These are phyloP conservation scores for Acacia acuminata DNA, from an alignment of 306 rosid genomes.

Conservation along the genomic window DNA sequence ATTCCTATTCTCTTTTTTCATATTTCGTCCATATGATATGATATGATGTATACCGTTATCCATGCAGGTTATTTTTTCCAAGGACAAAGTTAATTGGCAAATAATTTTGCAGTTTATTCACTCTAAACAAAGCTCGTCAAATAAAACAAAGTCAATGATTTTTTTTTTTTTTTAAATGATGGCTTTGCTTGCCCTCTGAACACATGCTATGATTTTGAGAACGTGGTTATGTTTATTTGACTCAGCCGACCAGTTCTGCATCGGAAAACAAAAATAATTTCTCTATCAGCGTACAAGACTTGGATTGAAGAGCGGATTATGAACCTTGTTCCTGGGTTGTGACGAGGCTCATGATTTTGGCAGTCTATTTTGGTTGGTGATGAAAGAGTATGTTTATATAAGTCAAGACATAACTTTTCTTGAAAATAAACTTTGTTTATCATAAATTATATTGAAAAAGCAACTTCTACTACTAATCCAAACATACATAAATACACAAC, in stretches of 20 bases:
- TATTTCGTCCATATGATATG: background rate
- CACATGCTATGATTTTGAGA: background rate
- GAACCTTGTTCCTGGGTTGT: constrained; percentile 30
- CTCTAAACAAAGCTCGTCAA: background rate
- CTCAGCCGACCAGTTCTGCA: background rate
- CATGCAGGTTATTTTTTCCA: background rate
- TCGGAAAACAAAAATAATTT: background rate
- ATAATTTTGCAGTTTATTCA: background rate
- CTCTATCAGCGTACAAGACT: constrained; percentile 8
- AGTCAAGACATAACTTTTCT: no score
- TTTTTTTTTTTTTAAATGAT: background rate
- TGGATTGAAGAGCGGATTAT: constrained; percentile 23
- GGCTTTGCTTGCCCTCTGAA: background rate
- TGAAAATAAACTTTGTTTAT: no score
- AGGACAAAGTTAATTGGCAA: background rate
- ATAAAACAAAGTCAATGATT: background rate
- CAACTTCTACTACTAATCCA: no score
- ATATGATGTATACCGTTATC: background rate
- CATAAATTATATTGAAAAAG: no score
- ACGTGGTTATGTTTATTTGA: background rate
- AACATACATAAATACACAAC: no score
- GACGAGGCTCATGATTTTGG: constrained; percentile 15
- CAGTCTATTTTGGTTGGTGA: background rate
- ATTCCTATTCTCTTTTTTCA: background rate
- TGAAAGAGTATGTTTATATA: no score